phyloP scores from a whole-genome alignment of 257 asterid genomes.

The Linaria vulgaris region DNA sequence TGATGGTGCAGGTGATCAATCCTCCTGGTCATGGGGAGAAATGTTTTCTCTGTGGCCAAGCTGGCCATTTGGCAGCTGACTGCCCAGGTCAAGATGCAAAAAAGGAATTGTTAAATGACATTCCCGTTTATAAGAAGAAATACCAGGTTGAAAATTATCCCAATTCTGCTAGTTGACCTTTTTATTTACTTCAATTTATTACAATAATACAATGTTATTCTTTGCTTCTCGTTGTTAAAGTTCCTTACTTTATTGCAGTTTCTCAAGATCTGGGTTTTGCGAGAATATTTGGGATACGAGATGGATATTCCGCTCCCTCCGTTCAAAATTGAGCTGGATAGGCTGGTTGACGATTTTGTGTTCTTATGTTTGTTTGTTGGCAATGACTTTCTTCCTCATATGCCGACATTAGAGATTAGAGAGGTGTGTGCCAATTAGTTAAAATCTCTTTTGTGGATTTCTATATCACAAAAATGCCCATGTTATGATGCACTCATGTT shows the following conservation, averaged over 20 bases:
- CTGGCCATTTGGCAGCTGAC: conserved; percentile 87
- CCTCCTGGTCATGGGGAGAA: conserved; percentile 87
- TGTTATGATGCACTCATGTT: conserved; percentile 18
- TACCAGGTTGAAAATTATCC: conserved; percentile 65
- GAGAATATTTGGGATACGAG: conserved; percentile 89
- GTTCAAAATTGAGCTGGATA: conserved; percentile 74
- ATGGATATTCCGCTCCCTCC: conserved; percentile 72
- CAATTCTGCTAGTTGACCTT: conserved; percentile 21
- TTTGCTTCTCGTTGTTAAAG: conserved; percentile 20
- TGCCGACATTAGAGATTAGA: conserved; percentile 96
- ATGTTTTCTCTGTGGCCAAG: conserved; percentile 86
- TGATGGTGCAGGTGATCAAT: conserved; percentile 62
- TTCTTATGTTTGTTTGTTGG: conserved; percentile 94
- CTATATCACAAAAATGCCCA: conserved; percentile 5
- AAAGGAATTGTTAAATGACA: conserved; percentile 47
- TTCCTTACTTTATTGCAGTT: conserved; percentile 50
- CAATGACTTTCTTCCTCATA: conserved; percentile 98
- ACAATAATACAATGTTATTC: conserved; percentile 1
- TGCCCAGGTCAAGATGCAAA: conserved; percentile 50
- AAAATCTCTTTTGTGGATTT: conserved; percentile 13
- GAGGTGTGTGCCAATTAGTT: conserved; percentile 70
- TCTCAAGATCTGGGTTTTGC: conserved; percentile 83
- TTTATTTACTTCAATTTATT: conserved; percentile 20
- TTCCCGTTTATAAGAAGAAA: conserved; percentile 76
- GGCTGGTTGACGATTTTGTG: conserved; percentile 96